Evolutionary conservation across 768 basidiomycete species (phyloP), one percentile per base, ranked within the genome.

Genomic region (Boletus reticuloceps): DNA sequence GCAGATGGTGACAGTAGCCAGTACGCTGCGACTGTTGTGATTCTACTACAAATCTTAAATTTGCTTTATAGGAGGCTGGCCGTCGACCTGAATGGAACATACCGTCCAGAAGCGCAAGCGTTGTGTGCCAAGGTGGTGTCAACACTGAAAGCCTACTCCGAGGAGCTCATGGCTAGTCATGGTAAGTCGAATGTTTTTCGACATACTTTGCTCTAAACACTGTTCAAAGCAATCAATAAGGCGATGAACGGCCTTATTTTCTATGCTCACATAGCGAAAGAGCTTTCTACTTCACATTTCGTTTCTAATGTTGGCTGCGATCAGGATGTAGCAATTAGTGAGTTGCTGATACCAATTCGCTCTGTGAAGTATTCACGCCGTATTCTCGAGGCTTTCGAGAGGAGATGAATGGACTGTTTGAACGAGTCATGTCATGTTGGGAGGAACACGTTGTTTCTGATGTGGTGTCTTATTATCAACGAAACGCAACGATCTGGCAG

Each of bases 381-480:
- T 51, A 43, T 22, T 47, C 39, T 49, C 7, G 16, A 88, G 88
- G 73, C 37, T 85, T 88, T 66, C 77, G 75, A 56, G 64, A 70
- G 36, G 70, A 75, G 37, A 67, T 78, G 40, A 59, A 66, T 29
- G 64, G 62, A 2, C 62, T 86, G 7, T 78, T 81, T 57, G 69
- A 78, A 44, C 72, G 65, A 25, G 75, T 81, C 12, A 70, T 85
- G 55, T 71, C 77, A 54, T 74, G 72, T 44, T 89, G 89, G 89
- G 75, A 78, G 62, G 68, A 75, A 31, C 59, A 72, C 47, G 73
- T 72, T n/a, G 70, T 83, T 32, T 64, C 67, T 46, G 58, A 57
- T 53, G 27, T 54, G 34, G 58, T 66, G 20, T 55, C 62, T 12
- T 53, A 53, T 55, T 72, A 71, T 41, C 40, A 27, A 45, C 49